Evolutionary conservation across 73 alveolate genomes (phyloP), one percentile per base, ranked within the genome.

Genomic region (Paraurostyla sp.): DNA sequence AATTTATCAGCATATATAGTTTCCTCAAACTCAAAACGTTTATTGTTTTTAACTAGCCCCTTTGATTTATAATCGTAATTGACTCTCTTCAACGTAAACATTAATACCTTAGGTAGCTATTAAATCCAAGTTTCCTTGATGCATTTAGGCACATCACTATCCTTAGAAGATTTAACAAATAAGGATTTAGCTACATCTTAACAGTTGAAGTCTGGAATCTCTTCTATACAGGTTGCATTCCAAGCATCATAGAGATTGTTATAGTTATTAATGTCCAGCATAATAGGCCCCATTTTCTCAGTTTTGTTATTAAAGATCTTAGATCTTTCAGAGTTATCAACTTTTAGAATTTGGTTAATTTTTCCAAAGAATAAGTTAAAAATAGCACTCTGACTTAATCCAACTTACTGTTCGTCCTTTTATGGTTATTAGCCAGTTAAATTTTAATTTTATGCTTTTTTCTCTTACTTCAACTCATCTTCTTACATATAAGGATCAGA

Each of bases 1-100:
- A 96, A 94, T 50, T 97, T 89, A 75, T 96, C 99, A 13, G 93
- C 85, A 57, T 68, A 94, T 0, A 94, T 82, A 30, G 63, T 94
- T 50, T 94, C 68, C 0, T 96, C 98, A 89, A 96, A 90, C n/a
- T 86, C 68, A 75, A 96, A 94, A 23, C 83, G 78, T 36, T 85
- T 86, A 65, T 93, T 88, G 51, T 73, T 27, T 85, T 96, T 96
- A 18, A 69, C 52, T 7, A 85, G 65, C 6, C 73, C 83, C 42
- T 59, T 87, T 36, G 68, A 84, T 33, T 89, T 93, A 54, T 89
- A 81, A 57, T 87, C 91, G 52, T 83, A 94, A 42, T 23, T 23
- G 6, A 88, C 97, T 89, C 98, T 90, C 60, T 94, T 35, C 23
- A 94, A 57, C 49, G 94, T 83, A 59, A 94, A 94, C 52, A 87